Evolutionary conservation across 169 alveolate species (phyloP).

Genomic region (Prorocentrum cordatum): DNA sequence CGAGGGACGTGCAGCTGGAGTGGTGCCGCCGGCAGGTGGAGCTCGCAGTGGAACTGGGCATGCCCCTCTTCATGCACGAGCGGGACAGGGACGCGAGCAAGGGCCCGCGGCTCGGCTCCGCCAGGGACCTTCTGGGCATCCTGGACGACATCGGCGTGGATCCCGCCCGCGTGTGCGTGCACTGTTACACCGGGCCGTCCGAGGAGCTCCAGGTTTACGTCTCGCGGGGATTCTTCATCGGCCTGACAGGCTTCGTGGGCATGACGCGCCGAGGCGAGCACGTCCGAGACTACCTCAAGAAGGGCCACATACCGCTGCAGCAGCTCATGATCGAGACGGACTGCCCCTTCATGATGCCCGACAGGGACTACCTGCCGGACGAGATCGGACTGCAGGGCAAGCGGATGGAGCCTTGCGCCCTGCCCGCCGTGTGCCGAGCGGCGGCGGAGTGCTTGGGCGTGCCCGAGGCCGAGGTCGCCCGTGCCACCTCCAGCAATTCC

Average conservation of each 20-base stretch:
- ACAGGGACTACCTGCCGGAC: slow-evolving; percentile 27
- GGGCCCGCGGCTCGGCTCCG: slow-evolving; percentile 18
- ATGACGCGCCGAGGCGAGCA: slow-evolving; percentile 44
- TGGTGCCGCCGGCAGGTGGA: slow-evolving; percentile 58
- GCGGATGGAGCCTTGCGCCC: slow-evolving; percentile 31
- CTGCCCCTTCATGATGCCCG: slow-evolving; percentile 69
- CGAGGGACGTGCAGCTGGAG: slow-evolving; percentile 16
- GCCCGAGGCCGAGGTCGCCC: neutral
- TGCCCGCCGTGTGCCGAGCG: slow-evolving; percentile 64
- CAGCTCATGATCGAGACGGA: slow-evolving; percentile 65
- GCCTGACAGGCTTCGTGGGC: slow-evolving; percentile 47
- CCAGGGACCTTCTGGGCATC: neutral
- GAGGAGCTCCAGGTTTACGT: slow-evolving; percentile 1
- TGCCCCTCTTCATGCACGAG: slow-evolving; percentile 64
- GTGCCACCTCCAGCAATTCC: no score
- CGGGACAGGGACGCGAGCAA: slow-evolving; percentile 33
- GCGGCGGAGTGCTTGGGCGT: slow-evolving; percentile 47
- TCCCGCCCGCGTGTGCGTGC: slow-evolving; percentile 15
- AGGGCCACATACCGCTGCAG: slow-evolving; percentile 11
- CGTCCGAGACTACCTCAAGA: neutral
- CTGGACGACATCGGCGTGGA: neutral
- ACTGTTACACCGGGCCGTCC: slow-evolving; percentile 33
- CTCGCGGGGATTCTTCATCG: slow-evolving; percentile 28
- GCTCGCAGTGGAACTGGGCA: slow-evolving; percentile 26
- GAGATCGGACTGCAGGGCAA: slow-evolving; percentile 6